Conservation (phyloP, 768 basidiomycete species). For the Podaxis mareebaensis region DNA sequence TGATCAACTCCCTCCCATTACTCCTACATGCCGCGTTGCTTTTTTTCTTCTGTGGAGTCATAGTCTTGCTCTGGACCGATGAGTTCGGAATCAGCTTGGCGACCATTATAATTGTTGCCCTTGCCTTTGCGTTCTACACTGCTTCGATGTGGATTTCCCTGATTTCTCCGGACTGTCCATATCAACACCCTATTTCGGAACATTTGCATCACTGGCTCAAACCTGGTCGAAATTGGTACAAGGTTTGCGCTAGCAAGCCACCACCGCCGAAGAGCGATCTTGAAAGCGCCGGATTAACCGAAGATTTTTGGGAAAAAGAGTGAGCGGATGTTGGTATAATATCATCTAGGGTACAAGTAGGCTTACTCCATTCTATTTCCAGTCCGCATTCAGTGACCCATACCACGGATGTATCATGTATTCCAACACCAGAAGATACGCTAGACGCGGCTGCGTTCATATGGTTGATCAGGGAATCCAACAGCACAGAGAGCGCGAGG, state of each 20-base stretch:
- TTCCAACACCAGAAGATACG: constrained; percentile 26
- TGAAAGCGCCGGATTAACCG: background rate
- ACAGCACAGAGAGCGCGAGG: constrained; percentile 30
- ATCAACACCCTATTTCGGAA: constrained; percentile 40
- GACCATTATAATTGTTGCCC: constrained; percentile 34
- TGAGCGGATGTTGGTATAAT: background rate
- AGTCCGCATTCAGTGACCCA: background rate
- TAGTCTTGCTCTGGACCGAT: constrained; percentile 41
- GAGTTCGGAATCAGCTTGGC: constrained; percentile 33
- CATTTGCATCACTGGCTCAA: constrained; percentile 28
- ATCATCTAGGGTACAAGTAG: background rate
- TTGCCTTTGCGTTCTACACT: constrained; percentile 38
- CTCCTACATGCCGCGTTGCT: constrained; percentile 42
- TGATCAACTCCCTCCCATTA: constrained; percentile 40
- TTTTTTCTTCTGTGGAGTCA: constrained; percentile 41
- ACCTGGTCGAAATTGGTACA: background rate
- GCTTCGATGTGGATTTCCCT: constrained; percentile 39
- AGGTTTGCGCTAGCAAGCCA: background rate
- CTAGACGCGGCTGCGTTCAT: constrained; percentile 37
- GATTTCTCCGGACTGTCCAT: constrained; percentile 41
- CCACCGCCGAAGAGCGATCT: background rate
- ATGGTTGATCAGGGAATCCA: constrained; percentile 39
- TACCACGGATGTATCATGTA: background rate
- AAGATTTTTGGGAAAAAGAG: background rate
- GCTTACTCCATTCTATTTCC: background rate